A percentile compares a stretch with the other conserved stretches of the same genome.
These are phyloP conservation scores for Nitzschia inconspicua DNA, from an alignment of 108 stramenopile species.

Conservation along the genomic window DNA sequence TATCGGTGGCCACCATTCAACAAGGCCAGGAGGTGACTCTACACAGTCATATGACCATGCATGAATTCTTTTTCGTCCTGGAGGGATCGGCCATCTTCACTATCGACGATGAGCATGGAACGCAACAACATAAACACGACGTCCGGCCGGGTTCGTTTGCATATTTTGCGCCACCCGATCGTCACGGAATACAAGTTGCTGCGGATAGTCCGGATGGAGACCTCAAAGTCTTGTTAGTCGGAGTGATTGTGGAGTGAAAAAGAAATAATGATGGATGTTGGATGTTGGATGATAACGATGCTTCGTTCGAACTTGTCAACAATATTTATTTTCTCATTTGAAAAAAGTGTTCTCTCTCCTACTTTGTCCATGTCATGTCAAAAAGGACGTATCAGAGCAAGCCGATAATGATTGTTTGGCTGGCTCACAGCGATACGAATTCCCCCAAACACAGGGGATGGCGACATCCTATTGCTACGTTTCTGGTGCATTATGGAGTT, in stretches of 20 bases:
- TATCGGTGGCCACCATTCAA: slow-evolving; percentile 37
- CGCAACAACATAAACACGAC: background rate
- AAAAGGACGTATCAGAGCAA: too few relatives aligned
- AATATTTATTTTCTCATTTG: too few relatives aligned
- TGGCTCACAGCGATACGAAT: too few relatives aligned
- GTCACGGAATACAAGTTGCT: slow-evolving; percentile 24
- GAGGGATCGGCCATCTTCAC: slow-evolving; percentile 27
- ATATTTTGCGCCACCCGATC: slow-evolving; percentile 28
- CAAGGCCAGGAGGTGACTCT: slow-evolving; percentile 21
- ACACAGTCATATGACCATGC: slow-evolving; percentile 40
- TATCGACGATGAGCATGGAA: slow-evolving; percentile 10
- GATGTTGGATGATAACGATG: background rate
- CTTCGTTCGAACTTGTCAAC: too few relatives aligned
- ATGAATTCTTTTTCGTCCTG: slow-evolving; percentile 51
- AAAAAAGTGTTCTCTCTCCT: too few relatives aligned
- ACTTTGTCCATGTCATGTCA: too few relatives aligned
- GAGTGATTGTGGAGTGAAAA: slow-evolving; percentile 33
- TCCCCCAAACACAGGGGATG: slow-evolving; percentile 54
- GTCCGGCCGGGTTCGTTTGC: slow-evolving; percentile 32
- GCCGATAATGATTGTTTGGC: too few relatives aligned
- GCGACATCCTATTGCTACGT: slow-evolving; percentile 50
- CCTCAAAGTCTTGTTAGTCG: slow-evolving; percentile 26
- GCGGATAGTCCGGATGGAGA: background rate
- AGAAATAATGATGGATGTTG: background rate
- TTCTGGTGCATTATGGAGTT: slow-evolving; percentile 52